A percentile compares a stretch with the other conserved stretches of the same genome.
These are phyloP conservation scores for Cairneyella variabilis DNA, from an alignment of 495 filamentous ascomycete species.

Conservation along the genomic window DNA sequence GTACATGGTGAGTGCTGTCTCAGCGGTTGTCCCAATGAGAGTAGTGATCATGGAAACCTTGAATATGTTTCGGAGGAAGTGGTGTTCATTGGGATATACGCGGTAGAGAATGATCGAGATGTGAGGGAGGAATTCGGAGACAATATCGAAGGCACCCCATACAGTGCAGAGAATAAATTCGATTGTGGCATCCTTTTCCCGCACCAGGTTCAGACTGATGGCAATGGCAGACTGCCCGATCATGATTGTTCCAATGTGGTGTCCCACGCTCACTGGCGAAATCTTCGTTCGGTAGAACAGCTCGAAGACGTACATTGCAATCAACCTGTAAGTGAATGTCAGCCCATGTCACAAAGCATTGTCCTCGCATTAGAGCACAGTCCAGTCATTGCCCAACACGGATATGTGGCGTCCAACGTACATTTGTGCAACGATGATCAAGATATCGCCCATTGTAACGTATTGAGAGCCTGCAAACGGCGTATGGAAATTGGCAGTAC, in stretches of 20 bases:
- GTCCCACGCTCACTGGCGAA: constrained; percentile 39
- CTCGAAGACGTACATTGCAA: constrained; percentile 47
- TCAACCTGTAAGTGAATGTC: constrained; percentile 22
- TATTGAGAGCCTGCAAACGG: constrained; percentile 28
- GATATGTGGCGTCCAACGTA: not conserved
- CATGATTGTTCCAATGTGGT: constrained; percentile 44
- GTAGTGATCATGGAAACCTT: constrained; percentile 36
- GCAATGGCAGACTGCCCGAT: constrained; percentile 45
- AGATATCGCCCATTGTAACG: constrained; percentile 39
- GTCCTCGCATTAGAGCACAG: too few relatives aligned
- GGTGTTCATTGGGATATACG: constrained; percentile 35
- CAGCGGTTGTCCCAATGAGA: constrained; percentile 36
- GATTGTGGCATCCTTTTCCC: constrained; percentile 42
- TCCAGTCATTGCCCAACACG: too few relatives aligned
- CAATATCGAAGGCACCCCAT: constrained; percentile 48
- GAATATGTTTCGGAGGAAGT: constrained; percentile 41
- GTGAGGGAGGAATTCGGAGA: constrained; percentile 48
- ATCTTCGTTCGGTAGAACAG: constrained; percentile 41
- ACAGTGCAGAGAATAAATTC: constrained; percentile 46
- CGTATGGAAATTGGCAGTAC: constrained; percentile 31
- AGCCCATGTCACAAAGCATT: not conserved
- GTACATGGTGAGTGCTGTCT: constrained; percentile 46
- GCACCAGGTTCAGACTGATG: constrained; percentile 35
- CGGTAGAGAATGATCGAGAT: constrained; percentile 47
- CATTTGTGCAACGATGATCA: constrained; percentile 41